Evolutionary conservation across 108 stramenopile genomes (phyloP), one percentile per base, ranked within the genome.

Genomic region (Cyclostephanos tholiformis): DNA sequence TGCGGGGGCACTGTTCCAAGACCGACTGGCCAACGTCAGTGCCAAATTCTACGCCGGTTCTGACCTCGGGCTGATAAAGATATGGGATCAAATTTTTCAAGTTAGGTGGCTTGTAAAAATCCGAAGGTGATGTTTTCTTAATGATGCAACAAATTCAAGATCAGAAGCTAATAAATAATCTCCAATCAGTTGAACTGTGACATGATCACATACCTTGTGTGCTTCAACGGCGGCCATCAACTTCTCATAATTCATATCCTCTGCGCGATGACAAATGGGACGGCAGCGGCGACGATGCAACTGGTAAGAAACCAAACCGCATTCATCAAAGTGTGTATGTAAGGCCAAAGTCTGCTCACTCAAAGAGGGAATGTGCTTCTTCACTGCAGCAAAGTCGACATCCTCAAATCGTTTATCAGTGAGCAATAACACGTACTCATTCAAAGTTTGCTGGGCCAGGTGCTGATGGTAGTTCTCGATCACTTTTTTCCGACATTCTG

Each of bases 81-180:
- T 85, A 80, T 29, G 87, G 85, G 12, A 89, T 25, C 46, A 91
- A 46, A 38, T 74, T 58, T 4, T 64, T 53, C 6, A 90, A 71
- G 50, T 82, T 39, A 16, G 88, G 91, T 10, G 81, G 76, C 8
- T 50, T 67, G 70, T 87, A 85, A 14, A 77, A 79, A 7, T 80
- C 64, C 8, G 22, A 39, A 32, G 72, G 72, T 51, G 72, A 55
- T 22, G 43, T 55, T 29, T 65, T 39, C 70, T 71, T 2, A 6
- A 69, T 19, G 22, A 6, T 13, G 22, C 20, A 26, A 22, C 22
- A 20, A 30, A n/a, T 2, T 19, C 22, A 27, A 3, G 17, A 11
- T 29, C 26, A 29, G 27, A 12, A 6, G 23, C 0, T 6, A 26
- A 14, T 8, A 9, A 9, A 29, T 57, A 53, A 53, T 53, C 52